Conservation (phyloP, 2,329 filamentous ascomycete genomes). For the Tolypocladium album region DNA sequence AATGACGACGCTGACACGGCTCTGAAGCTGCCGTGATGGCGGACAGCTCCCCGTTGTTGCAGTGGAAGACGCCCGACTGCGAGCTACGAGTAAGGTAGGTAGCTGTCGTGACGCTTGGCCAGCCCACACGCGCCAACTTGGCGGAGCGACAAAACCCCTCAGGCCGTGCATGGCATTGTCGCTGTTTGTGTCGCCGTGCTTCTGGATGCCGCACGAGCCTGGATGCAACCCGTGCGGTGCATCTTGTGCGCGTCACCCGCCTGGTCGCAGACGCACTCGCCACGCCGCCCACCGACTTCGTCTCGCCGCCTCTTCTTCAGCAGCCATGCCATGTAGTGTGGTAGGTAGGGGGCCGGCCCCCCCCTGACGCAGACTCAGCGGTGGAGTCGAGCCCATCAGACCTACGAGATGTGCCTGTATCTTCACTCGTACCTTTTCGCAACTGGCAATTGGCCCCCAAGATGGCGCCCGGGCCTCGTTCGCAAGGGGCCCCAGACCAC, state of each 20-base stretch:
- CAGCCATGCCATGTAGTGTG: background rate
- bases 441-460: background rate
- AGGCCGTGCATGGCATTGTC: background rate
- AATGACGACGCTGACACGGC: background rate
- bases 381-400: background rate
- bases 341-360: too few species aligned
- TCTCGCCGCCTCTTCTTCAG: background rate
- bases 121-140: background rate
- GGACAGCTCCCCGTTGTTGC: background rate
- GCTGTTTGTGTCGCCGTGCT: background rate
- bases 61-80: background rate
- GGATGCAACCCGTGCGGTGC: background rate
- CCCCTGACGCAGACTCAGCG: background rate
- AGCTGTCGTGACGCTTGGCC: background rate
- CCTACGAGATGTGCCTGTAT: too few species aligned
- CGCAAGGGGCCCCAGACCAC: background rate
- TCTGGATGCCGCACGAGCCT: background rate
- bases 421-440: background rate
- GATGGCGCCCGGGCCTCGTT: background rate
- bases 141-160: background rate
- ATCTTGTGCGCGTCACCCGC: background rate
- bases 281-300: background rate
- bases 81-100: too few species aligned
- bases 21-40: background rate
- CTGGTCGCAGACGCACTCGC: background rate